Conservation (phyloP, 2,329 filamentous ascomycete genomes). For the Alternaria triticina region DNA sequence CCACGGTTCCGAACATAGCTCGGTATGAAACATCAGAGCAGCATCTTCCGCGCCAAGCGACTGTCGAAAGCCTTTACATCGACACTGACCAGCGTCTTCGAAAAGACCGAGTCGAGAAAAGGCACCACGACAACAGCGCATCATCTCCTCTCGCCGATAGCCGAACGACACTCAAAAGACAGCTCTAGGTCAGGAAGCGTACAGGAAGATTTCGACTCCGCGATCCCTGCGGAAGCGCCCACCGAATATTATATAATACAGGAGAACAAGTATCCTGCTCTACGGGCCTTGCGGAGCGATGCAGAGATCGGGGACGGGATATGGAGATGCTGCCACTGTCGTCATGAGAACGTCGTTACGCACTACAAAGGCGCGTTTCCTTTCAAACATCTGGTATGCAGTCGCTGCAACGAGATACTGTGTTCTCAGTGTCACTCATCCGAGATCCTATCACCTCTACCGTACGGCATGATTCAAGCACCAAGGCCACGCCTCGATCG, state of each 20-base stretch:
- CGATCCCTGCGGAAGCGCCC: slow-evolving; percentile 9
- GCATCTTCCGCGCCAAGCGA: slow-evolving; percentile 3
- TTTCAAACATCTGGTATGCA: slow-evolving; percentile 18
- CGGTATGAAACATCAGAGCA: slow-evolving; percentile 5
- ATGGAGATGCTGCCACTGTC: slow-evolving; percentile 23
- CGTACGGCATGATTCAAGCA: slow-evolving; percentile 17
- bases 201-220: slow-evolving; percentile 10
- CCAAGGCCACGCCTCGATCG: background rate
- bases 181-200: background rate
- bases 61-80: slow-evolving; percentile 8
- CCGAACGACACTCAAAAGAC: background rate
- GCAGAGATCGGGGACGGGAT: slow-evolving; percentile 22
- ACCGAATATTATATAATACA: slow-evolving; percentile 16
- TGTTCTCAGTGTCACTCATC: slow-evolving; percentile 15
- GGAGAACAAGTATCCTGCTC: slow-evolving; percentile 15
- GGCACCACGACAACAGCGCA: background rate
- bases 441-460: slow-evolving; percentile 16
- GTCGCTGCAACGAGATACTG: slow-evolving; percentile 7
- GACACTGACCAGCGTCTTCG: slow-evolving; percentile 8
- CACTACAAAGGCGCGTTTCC: slow-evolving; percentile 18
- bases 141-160: background rate
- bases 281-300: slow-evolving; percentile 18
- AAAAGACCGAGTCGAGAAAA: slow-evolving; percentile 4
- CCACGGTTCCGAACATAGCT: background rate
- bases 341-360: slow-evolving; percentile 19